Percentiles rank a stretch among this genome's conserved stretches.
phyloP scores from a whole-genome alignment of 345 rosid genomes.

The Melaleuca quinquenervia region DNA sequence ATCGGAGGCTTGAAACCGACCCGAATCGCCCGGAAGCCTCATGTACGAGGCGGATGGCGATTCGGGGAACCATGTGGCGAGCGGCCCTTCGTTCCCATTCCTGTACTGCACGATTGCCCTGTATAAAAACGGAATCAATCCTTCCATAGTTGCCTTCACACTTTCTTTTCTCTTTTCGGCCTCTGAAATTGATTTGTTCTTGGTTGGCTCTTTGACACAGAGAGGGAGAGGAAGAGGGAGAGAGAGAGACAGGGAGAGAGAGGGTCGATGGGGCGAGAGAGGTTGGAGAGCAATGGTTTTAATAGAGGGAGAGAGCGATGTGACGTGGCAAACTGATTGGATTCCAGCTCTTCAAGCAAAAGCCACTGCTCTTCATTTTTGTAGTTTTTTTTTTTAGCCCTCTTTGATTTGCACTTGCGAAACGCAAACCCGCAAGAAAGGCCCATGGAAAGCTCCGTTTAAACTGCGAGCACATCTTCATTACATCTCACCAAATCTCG shows the following conservation, averaged over 20 bases:
- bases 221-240: background rate
- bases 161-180: background rate
- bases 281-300: constrained; percentile 6
- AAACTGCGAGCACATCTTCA: constrained; percentile 8
- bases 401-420: background rate
- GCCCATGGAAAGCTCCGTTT: constrained; percentile 24
- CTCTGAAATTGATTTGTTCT: background rate
- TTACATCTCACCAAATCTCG: background rate
- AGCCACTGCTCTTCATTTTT: background rate
- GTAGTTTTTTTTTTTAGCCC: background rate
- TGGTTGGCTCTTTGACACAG: background rate
- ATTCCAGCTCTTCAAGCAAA: constrained; percentile 30
- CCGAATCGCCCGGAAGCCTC: constrained; percentile 84
- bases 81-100: constrained; percentile 31
- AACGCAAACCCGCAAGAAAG: constrained; percentile 23
- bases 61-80: constrained; percentile 31
- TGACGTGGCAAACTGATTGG: constrained; percentile 47
- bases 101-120: constrained; percentile 54
- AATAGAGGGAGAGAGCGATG: constrained; percentile 7
- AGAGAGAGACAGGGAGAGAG: background rate
- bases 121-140: constrained; percentile 64
- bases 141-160: constrained; percentile 48
- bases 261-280: background rate
- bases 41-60: constrained; percentile 71
- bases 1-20: constrained; percentile 52